Base-by-base conservation (phyloP, 768 basidiomycete species). In the Coprinellus aureogranulatus region DNA sequence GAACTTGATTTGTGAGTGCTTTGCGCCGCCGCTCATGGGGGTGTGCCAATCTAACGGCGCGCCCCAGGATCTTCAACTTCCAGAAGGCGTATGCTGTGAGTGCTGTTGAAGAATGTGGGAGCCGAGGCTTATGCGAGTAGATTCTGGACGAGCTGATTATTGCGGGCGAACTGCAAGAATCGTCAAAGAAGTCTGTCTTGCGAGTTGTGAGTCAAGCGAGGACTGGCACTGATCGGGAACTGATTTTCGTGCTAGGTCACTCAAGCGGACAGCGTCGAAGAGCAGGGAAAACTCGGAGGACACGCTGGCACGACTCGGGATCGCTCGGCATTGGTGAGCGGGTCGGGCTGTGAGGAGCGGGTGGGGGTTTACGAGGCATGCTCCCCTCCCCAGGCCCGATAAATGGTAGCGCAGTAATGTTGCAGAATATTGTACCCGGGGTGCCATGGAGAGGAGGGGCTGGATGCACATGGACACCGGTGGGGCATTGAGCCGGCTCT, bases 91-190 rank as follows among this genome's bases (percentile, higher is more conserved):
- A 94, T 70, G 92, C 96, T 10, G 95, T 92, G 48, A 3, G 71
- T 60, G 25, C 23, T 39, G 22, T 67, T 55, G 40, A 40, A 59
- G 55, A 58, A 42, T 46, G 54, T 44, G 52, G 20, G 14, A 40
- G 30, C 37, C 56, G 47, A 47, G 40, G 60, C 39, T 42, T 12
- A 54, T 22, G 25, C 18, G 48, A 16, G 50, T 61, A 76, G 89
- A 92, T 99, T 65, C 77, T 99, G 53, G 97, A 98, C 68, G 97
- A 99, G 71, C 81, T 98, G 52, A 93, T 99, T 68, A 96, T 98
- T 54, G 89, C 94, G 9, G 97, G 97, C 49, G 97, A 99, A 72
- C 78, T 99, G 62, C 96, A 98, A 75, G 97, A 99, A 70, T 94
- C 95, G 2, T 96, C 94, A 10, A 98, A 98, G 82, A 91, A 92